Conservation (phyloP, 2,329 filamentous ascomycete species). For the Stachybotrys elegans region DNA sequence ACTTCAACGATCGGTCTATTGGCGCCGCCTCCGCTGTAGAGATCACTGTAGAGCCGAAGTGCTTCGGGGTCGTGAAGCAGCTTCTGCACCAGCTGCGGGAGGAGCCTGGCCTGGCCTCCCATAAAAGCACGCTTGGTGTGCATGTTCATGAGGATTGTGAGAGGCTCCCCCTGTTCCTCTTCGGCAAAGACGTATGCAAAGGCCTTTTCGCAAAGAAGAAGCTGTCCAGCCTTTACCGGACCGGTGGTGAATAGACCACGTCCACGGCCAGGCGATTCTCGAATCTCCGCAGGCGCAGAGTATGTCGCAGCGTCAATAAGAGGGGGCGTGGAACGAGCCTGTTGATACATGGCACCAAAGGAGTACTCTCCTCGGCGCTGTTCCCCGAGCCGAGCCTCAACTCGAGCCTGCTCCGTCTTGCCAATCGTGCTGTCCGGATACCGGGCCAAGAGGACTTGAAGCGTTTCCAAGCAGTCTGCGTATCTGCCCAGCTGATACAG, state of each 20-base stretch:
- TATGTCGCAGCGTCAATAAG: slow-evolving; percentile 44
- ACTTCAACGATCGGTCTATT: slow-evolving; percentile 15
- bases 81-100: slow-evolving; percentile 37
- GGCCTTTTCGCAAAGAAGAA: slow-evolving; percentile 53
- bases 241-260: slow-evolving; percentile 46
- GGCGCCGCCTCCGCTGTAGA: slow-evolving; percentile 35
- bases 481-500: slow-evolving; percentile 38
- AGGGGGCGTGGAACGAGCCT: slow-evolving; percentile 30
- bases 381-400: slow-evolving; percentile 28
- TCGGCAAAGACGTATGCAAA: slow-evolving; percentile 35
- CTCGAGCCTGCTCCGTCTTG: slow-evolving; percentile 21
- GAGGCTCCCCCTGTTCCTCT: slow-evolving; percentile 8
- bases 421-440: slow-evolving; percentile 29
- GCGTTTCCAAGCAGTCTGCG: slow-evolving; percentile 25
- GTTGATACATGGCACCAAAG: slow-evolving; percentile 30
- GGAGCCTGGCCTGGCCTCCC: slow-evolving; percentile 35
- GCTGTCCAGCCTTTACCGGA: slow-evolving; percentile 41
- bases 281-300: slow-evolving; percentile 34
- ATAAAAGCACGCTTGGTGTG: slow-evolving; percentile 22
- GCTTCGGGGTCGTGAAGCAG: slow-evolving; percentile 34
- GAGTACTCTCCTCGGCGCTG: slow-evolving; percentile 31
- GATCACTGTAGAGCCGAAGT: slow-evolving; percentile 24
- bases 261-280: slow-evolving; percentile 33
- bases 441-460: slow-evolving; percentile 22
- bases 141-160: slow-evolving; percentile 30